Evolutionary conservation across 306 rosid genomes (phyloP).

Genomic region (Quercus suber): DNA sequence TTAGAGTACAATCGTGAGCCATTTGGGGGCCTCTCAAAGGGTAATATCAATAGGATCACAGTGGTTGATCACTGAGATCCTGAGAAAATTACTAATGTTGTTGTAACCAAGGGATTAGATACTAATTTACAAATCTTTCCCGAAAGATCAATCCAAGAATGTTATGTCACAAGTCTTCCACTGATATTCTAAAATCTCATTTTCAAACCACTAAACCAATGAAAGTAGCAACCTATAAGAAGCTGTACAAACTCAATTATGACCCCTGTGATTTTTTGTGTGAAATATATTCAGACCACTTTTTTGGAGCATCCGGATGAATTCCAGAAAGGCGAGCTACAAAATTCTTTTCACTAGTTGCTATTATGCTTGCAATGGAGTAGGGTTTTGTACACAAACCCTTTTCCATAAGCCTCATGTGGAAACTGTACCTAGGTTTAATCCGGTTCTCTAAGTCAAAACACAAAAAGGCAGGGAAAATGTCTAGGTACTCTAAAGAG

Average conservation of each 20-base stretch:
- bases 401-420: slow-evolving; percentile 53
- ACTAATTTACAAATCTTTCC: slow-evolving; percentile 1
- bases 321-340: slow-evolving; percentile 40
- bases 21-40: background rate
- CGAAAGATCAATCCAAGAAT: background rate
- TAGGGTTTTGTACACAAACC: slow-evolving; percentile 45
- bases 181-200: background rate
- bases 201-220: background rate
- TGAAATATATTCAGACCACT: slow-evolving; percentile 68
- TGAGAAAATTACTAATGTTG: background rate
- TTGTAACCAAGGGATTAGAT: background rate
- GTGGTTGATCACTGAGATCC: background rate
- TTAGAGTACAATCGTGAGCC: background rate
- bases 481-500: slow-evolving; percentile 38
- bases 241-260: slow-evolving; percentile 20
- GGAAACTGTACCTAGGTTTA: slow-evolving; percentile 67
- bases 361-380: slow-evolving; percentile 65
- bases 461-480: slow-evolving; percentile 60
- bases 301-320: slow-evolving; percentile 79
- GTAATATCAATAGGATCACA: background rate
- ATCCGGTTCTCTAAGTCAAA: slow-evolving; percentile 68
- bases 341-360: slow-evolving; percentile 60
- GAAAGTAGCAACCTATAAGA: slow-evolving; percentile 5
- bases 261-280: slow-evolving; percentile 2
- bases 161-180: slow-evolving; percentile 2